A percentile compares a stretch with the other conserved stretches of the same genome.
Evolutionary conservation across 2,329 filamentous ascomycete genomes (phyloP).

Genomic region (Raffaelea ambrosiae): DNA sequence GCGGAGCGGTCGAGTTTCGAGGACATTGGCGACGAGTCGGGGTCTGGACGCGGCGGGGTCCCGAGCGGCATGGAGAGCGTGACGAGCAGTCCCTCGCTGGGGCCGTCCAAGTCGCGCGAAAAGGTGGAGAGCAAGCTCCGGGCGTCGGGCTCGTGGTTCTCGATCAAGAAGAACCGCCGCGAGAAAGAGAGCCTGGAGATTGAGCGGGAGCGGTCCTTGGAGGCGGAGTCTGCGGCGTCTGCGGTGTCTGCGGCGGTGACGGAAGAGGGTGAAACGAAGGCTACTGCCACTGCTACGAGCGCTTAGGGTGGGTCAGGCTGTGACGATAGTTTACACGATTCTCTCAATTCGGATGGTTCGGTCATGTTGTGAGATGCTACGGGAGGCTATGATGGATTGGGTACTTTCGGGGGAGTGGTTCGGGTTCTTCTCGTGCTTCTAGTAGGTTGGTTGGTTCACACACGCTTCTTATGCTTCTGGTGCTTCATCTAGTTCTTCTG

Average conservation of each 20-base stretch:
- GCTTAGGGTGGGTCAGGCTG: too few relatives aligned
- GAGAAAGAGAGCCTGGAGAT: constrained; percentile 49
- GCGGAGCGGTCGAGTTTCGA: constrained; percentile 51
- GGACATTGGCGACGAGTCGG: constrained; percentile 38
- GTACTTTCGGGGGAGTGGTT: too few relatives aligned
- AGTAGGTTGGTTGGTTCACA: too few relatives aligned
- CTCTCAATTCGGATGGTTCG: too few relatives aligned
- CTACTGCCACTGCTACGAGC: too few relatives aligned
- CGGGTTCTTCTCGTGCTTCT: too few relatives aligned
- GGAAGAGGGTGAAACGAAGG: constrained; percentile 7
- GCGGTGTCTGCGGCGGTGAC: constrained; percentile 4
- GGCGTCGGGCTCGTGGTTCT: constrained; percentile 39
- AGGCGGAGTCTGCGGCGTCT: constrained; percentile 11
- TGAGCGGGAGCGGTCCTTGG: constrained; percentile 28
- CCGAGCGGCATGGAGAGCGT: constrained; percentile 34
- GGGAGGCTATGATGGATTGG: too few relatives aligned
- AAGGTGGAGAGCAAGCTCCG: constrained; percentile 35
- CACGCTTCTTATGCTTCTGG: too few relatives aligned
- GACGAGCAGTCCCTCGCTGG: constrained; percentile 47
- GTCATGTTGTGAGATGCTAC: too few relatives aligned
- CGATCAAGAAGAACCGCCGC: constrained; percentile 52
- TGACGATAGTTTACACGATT: too few relatives aligned
- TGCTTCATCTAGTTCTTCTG: too few relatives aligned
- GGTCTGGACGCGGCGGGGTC: constrained; percentile 35
- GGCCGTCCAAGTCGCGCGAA: constrained; percentile 33